Evolutionary conservation across 768 basidiomycete species (phyloP).

Genomic region (Lentinula sp.): DNA sequence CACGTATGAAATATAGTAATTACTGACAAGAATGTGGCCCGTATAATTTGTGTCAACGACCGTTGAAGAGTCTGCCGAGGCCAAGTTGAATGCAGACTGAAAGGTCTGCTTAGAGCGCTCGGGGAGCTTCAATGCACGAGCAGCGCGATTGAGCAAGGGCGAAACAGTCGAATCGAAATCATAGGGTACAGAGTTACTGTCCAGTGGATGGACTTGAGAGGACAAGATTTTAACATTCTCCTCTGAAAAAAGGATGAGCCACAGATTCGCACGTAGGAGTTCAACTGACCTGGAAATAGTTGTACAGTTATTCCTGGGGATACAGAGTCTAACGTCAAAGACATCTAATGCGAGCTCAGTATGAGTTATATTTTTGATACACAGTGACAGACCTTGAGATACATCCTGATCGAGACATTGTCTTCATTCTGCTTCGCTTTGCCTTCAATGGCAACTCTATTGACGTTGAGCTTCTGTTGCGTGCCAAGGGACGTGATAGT

Average conservation of each 20-base stretch:
- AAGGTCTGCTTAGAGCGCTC: constrained; percentile 56
- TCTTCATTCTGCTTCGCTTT: constrained; percentile 61
- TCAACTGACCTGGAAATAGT: constrained; percentile 59
- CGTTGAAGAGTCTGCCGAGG: constrained; percentile 24
- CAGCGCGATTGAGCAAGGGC: constrained; percentile 64
- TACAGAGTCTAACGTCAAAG: constrained; percentile 60
- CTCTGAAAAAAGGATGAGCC: constrained; percentile 37
- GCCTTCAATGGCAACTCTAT: constrained; percentile 70
- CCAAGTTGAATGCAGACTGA: constrained; percentile 43
- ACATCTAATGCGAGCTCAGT: constrained; percentile 35
- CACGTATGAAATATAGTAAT: constrained; percentile 72
- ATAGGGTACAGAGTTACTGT: constrained; percentile 66
- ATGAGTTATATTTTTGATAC: not conserved
- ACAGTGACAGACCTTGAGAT: constrained; percentile 53
- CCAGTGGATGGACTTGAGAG: constrained; percentile 73
- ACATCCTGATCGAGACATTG: constrained; percentile 65
- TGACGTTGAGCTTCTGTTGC: constrained; percentile 53
- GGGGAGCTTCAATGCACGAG: constrained; percentile 61
- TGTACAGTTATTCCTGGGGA: constrained; percentile 65
- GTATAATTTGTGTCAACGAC: constrained; percentile 64
- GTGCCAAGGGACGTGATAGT: constrained; percentile 38
- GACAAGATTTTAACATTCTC: constrained; percentile 71
- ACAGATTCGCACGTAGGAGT: not conserved
- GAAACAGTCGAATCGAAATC: constrained; percentile 60
- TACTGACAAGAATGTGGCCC: constrained; percentile 70